These are phyloP conservation scores for Xylaria longipes DNA, from an alignment of 495 filamentous ascomycete genomes.

Conservation along the genomic window DNA sequence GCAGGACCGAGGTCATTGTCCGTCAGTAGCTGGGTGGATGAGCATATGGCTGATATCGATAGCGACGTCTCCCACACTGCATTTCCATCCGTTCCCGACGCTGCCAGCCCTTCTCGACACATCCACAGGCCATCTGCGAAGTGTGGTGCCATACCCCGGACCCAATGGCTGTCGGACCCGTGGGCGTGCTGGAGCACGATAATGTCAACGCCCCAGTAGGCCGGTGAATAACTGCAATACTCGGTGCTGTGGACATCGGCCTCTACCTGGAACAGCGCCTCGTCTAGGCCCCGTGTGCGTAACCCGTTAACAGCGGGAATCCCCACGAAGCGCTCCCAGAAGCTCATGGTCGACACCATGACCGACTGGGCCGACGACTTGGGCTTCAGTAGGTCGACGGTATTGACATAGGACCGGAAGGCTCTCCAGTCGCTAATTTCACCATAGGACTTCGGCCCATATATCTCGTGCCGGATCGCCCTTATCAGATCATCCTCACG, in stretches of 20 bases:
- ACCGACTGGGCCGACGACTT: constrained; percentile 72
- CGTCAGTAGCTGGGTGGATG: constrained; percentile 57
- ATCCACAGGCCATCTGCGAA: constrained; percentile 81
- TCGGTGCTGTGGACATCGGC: constrained; percentile 82
- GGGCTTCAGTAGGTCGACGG: constrained; percentile 77
- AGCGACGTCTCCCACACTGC: constrained; percentile 88
- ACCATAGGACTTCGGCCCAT: constrained; percentile 64
- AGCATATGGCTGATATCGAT: constrained; percentile 63
- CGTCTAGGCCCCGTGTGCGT: constrained; percentile 59
- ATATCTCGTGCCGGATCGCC: constrained; percentile 73
- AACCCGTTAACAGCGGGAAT: constrained; percentile 48
- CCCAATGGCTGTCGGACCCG: constrained; percentile 70
- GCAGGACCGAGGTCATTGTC: constrained; percentile 69
- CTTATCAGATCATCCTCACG: constrained; percentile 65
- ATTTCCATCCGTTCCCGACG: constrained; percentile 84
- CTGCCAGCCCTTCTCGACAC: constrained; percentile 79
- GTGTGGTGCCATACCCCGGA: constrained; percentile 71
- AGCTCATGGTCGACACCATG: constrained; percentile 67
- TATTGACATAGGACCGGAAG: constrained; percentile 72
- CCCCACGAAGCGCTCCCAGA: constrained; percentile 65
- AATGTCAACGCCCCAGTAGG: constrained; percentile 77
- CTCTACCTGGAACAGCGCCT: constrained; percentile 72
- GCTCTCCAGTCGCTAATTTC: constrained; percentile 67
- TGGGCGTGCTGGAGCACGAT: constrained; percentile 73
- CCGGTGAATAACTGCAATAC: constrained; percentile 75